Base-by-base conservation (phyloP, 148 eudicot genomes). In the Chenopodium berlandieri region DNA sequence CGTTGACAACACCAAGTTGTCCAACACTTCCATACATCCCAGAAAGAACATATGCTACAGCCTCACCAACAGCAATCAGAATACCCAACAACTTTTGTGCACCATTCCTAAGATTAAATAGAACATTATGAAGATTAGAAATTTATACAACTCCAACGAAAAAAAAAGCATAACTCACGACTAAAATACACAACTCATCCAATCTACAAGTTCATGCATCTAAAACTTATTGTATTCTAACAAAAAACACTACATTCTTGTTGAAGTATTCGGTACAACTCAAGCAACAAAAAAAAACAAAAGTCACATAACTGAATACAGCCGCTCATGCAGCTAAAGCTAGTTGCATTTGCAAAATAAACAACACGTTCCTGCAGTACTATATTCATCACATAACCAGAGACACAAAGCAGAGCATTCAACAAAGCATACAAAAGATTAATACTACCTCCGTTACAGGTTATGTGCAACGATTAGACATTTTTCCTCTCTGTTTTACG, bases 1-100 rank as follows among this genome's bases (percentile, higher is more conserved):
- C 94, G 80, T 93, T 93, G 46, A 91, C 94, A 54, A 91, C 94
- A 64, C 97, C 97, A 79, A 93, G 91, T 80, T 93, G 94, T 70
- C 89, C 87, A 12, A 93, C 92, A 86, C 91, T 91, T n/a, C 95
- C 94, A 75, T 91, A 91, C 95, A 93, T 93, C 40, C 97, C 95
- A 14, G 95, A 93, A 46, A 93, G 94, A 79, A 93, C 97, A 87
- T 92, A 93, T 47, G 97, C 97, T 75, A 93, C 94, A 52, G 97
- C 97, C 84, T 93, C 95, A 77, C 97, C 95, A 80, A 93, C 87
- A 74, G 92, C 97, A 77, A 93, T 93, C 76, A 93, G 82, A 83
- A 93, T 91, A 40, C 97, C 97, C 77, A 93, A 73, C 87, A 93
- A 85, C 86, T 93, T 93, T 82, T 93, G 97, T 71, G 93, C 97